A percentile compares a stretch with the other conserved stretches of the same genome.
phyloP scores from a whole-genome alignment of 371 early-diverging fungal genomes.

The Zopfochytrium polystomum region DNA sequence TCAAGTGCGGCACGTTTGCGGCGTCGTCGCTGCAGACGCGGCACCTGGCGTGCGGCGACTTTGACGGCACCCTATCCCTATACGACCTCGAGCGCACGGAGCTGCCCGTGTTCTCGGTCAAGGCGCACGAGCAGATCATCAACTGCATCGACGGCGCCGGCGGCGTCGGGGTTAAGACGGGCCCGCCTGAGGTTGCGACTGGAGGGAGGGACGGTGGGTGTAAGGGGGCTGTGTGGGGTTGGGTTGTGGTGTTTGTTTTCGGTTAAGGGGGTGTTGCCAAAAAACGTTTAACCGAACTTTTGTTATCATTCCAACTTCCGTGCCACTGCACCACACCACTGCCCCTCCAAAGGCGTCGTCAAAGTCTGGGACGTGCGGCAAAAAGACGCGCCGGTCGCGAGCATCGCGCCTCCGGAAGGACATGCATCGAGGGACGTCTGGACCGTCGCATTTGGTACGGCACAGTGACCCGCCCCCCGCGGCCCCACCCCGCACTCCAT shows the following conservation, averaged over 20 bases:
- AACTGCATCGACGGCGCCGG: slow-evolving; percentile 72
- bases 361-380: slow-evolving; percentile 82
- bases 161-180: slow-evolving; percentile 47
- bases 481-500: background rate
- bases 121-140: slow-evolving; percentile 72
- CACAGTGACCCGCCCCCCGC: background rate
- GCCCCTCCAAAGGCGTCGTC: slow-evolving; percentile 48
- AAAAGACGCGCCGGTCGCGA: slow-evolving; percentile 61
- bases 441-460: slow-evolving; percentile 68
- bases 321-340: too few relatives aligned
- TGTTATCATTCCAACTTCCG: too few relatives aligned
- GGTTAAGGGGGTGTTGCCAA: too few relatives aligned
- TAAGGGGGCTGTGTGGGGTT: background rate
- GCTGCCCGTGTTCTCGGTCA: slow-evolving; percentile 55
- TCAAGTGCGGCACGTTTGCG: slow-evolving; percentile 68
- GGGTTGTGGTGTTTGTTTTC: background rate
- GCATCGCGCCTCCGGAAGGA: slow-evolving; percentile 54
- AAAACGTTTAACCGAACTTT: too few relatives aligned
- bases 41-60: slow-evolving; percentile 73
- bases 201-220: slow-evolving; percentile 67
- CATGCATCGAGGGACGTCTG: slow-evolving; percentile 62
- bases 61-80: slow-evolving; percentile 63
- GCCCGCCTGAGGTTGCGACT: slow-evolving; percentile 70
- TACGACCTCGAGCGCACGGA: slow-evolving; percentile 73
- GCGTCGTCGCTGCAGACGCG: slow-evolving; percentile 54